Evolutionary conservation across 257 asterid genomes (phyloP).

Genomic region (Gardenia jasminoides): DNA sequence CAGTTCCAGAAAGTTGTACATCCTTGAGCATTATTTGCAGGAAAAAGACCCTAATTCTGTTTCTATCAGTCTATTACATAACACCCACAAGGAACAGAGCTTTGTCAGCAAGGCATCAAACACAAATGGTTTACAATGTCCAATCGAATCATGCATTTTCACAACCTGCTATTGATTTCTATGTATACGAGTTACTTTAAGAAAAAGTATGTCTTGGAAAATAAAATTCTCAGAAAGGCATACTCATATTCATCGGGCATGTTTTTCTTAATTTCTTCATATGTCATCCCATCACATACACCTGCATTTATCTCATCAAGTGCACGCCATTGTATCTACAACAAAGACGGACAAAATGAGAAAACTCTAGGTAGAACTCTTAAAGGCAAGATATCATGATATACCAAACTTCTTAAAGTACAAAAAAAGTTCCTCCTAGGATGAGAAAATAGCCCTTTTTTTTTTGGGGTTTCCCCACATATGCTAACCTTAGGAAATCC

Average conservation of each 20-base stretch:
- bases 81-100: neutral
- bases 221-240: conserved; percentile 17
- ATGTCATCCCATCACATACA: conserved; percentile 97
- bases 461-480: neutral
- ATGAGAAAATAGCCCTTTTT: neutral
- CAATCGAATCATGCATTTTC: neutral
- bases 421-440: neutral
- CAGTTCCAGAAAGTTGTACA: neutral
- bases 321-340: conserved; percentile 99
- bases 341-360: conserved; percentile 12
- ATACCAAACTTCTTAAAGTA: neutral
- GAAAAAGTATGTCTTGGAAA: neutral
- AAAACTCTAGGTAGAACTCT: neutral
- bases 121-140: neutral
- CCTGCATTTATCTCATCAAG: conserved; percentile 98
- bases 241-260: conserved; percentile 99
- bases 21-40: neutral
- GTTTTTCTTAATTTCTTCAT: conserved; percentile 93
- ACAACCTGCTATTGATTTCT: neutral
- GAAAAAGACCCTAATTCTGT: neutral
- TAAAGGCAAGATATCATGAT: neutral
- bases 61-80: neutral
- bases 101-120: neutral
- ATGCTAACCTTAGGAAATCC: conserved; percentile 91
- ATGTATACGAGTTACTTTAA: no score